These are phyloP conservation scores for Paramecium caudatum DNA, from an alignment of 73 alveolate species.

Conservation along the genomic window DNA sequence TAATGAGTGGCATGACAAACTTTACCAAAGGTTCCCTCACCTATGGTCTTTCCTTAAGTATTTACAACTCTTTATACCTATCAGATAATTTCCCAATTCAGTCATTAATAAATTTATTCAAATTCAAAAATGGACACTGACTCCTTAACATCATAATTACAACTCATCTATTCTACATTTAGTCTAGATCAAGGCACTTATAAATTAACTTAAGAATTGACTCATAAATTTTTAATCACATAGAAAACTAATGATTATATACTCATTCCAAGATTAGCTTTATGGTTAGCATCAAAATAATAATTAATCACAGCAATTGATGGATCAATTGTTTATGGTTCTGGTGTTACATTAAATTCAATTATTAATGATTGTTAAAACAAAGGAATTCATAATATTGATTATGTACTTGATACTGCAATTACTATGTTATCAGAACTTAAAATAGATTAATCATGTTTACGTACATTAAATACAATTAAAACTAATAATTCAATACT, in stretches of 20 bases:
- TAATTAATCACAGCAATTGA: constrained; percentile 43
- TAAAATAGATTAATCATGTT: constrained; percentile 45
- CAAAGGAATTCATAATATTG: constrained; percentile 46
- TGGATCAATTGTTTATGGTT: constrained; percentile 54
- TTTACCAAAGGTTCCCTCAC: constrained; percentile 77
- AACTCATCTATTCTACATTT: not conserved
- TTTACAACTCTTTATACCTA: constrained; percentile 28
- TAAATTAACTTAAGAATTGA: constrained; percentile 48
- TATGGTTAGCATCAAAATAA: constrained; percentile 64
- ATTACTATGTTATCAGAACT: constrained; percentile 34
- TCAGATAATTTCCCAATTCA: constrained; percentile 62
- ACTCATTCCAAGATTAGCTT: constrained; percentile 50
- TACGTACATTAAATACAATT: not conserved
- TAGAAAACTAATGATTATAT: constrained; percentile 18
- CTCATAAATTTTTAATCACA: not conserved
- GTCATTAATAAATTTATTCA: constrained; percentile 60
- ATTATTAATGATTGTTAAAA: constrained; percentile 35
- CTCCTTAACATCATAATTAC: not conserved
- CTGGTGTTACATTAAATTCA: constrained; percentile 34
- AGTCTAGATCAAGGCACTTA: constrained; percentile 49
- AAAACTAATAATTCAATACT: constrained; percentile 19
- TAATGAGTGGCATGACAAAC: constrained; percentile 70
- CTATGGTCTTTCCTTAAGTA: constrained; percentile 64
- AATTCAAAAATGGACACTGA: constrained; percentile 62
- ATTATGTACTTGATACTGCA: constrained; percentile 13